Evolutionary conservation across 2,329 filamentous ascomycete species (phyloP), one percentile per base, ranked within the genome.

Genomic region (Spiromastix sp.): DNA sequence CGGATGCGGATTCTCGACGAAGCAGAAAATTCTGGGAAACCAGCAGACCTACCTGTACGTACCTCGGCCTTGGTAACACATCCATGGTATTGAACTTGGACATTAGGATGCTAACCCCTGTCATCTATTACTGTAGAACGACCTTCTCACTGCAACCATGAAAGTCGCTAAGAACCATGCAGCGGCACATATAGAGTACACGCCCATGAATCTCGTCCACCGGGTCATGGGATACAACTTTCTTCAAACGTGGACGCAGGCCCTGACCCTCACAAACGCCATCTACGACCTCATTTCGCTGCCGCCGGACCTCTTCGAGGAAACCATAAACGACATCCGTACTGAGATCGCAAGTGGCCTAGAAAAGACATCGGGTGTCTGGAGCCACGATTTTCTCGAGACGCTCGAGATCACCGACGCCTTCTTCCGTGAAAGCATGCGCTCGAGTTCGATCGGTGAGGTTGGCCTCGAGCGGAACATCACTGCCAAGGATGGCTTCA

Each of bases 391-490:
- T 12, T 43, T 31, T 43, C 42, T 11, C 24, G 30, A 46, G 19
- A 48, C 42, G 39, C 22, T 41, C 3, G 27, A 41, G 13, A 28
- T 44, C 35, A 42, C 37, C 33, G 46, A 47, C 32, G 44, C 43
- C 11, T 29, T 42, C n/a, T 40, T 47, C 30, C 37, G 46, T 27
- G 45, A 48, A 27, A 42, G 38, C 17, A 28, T 47, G 9, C 46
- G 44, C 25, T 21, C 36, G 12, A 36, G 44, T 26, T 38, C 41
- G 9, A 39, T 46, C 10, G 40, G 39, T 27, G 45, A 44, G 20
- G 36, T 39, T 25, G 43, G 45, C 22, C 37, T 48, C 18, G 35
- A 42, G 28, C 41, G 43, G 10, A 38, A 35, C 18, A 39, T 48
- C 20, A 37, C 39, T 17, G 32, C 31, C 8, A 39, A 41, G 3